Evolutionary conservation across 2,329 filamentous ascomycete species (phyloP).

Genomic region (Colletotrichum truncatum): DNA sequence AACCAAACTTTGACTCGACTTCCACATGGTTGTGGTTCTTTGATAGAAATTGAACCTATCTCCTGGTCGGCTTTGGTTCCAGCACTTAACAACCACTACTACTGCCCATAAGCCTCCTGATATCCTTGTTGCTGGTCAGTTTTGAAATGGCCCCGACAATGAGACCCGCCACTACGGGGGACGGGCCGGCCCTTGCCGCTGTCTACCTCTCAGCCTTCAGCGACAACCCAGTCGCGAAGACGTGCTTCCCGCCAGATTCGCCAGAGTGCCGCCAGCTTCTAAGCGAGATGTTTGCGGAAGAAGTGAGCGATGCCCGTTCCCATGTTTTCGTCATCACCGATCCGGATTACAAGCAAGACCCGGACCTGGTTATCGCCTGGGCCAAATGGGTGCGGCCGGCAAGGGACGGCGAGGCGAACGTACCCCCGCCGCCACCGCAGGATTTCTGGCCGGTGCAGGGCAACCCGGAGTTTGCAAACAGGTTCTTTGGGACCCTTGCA

Average conservation of each 20-base stretch:
- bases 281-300: constrained; percentile 42
- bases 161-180: constrained; percentile 48
- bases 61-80: too few relatives aligned
- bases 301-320: constrained; percentile 48
- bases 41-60: background rate
- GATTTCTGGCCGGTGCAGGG: constrained; percentile 50
- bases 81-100: background rate
- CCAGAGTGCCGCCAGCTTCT: constrained; percentile 44
- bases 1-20: background rate
- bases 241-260: constrained; percentile 45
- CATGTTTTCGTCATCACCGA: constrained; percentile 52
- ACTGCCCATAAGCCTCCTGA: background rate
- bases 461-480: constrained; percentile 43
- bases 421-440: constrained; percentile 31
- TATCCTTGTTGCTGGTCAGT: fast-evolving
- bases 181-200: constrained; percentile 49
- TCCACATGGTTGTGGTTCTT: background rate
- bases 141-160: constrained; percentile 39
- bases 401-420: constrained; percentile 32
- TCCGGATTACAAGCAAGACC: constrained; percentile 22
- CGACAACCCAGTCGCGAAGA: constrained; percentile 44
- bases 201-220: constrained; percentile 57
- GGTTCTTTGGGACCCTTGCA: constrained; percentile 50
- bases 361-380: constrained; percentile 49
- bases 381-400: constrained; percentile 55